Conservation (phyloP, 2,329 filamentous ascomycete genomes). For the Didymella glomerata region DNA sequence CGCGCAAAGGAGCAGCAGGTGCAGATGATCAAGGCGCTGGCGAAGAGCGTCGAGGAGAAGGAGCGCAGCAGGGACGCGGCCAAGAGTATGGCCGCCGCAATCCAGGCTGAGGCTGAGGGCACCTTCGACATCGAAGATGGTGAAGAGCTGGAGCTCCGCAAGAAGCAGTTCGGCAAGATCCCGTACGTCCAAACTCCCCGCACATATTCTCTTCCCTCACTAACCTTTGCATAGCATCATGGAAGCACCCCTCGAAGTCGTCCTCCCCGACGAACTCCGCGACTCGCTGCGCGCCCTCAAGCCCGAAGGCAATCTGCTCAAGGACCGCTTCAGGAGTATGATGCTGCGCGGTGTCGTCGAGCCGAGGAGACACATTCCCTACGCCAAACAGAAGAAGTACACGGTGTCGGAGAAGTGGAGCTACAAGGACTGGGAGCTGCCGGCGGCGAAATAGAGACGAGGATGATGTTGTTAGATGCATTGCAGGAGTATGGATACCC, state of each 20-base stretch:
- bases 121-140: constrained; percentile 46
- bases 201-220: neutral
- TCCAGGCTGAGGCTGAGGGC: constrained; percentile 39
- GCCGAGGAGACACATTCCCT: constrained; percentile 77
- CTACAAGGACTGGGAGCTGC: constrained; percentile 87
- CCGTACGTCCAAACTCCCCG: constrained; percentile 41
- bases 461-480: neutral
- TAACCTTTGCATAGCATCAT: constrained; percentile 65
- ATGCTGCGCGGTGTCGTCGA: constrained; percentile 90
- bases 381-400: constrained; percentile 81
- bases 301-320: constrained; percentile 94
- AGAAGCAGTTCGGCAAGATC: constrained; percentile 76
- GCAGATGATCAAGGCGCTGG: constrained; percentile 74
- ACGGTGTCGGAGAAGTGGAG: constrained; percentile 95
- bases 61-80: constrained; percentile 57
- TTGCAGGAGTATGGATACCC: neutral
- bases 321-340: constrained; percentile 89
- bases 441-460: constrained; percentile 13
- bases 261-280: constrained; percentile 60
- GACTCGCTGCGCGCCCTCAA: constrained; percentile 66
- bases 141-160: constrained; percentile 63
- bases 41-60: constrained; percentile 67
- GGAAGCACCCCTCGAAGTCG: constrained; percentile 65
- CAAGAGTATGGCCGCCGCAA: constrained; percentile 29
- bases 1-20: constrained; percentile 77